Percentiles rank a stretch among this genome's conserved stretches.
These are phyloP conservation scores for Sabuloglossum arenarium DNA, from an alignment of 495 filamentous ascomycete genomes.

Conservation along the genomic window DNA sequence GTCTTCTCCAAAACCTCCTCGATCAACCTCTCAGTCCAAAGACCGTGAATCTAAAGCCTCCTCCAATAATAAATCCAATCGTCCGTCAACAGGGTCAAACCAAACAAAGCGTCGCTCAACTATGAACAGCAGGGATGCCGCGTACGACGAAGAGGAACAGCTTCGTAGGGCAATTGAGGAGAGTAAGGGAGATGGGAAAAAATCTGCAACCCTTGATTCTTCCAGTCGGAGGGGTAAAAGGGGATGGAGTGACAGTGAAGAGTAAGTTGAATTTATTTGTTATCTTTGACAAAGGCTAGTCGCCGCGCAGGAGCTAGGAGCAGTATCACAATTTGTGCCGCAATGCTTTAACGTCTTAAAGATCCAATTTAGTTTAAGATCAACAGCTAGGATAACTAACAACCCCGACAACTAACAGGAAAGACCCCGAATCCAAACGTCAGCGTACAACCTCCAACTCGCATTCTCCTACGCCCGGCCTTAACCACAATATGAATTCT, in stretches of 20 bases:
- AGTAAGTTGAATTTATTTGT: constrained; percentile 34
- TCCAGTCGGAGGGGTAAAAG: constrained; percentile 49
- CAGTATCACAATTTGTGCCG: background rate
- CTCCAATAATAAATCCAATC: constrained; percentile 18
- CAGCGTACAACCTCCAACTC: constrained; percentile 56
- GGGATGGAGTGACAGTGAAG: constrained; percentile 78
- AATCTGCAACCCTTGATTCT: constrained; percentile 23
- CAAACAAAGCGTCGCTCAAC: constrained; percentile 70
- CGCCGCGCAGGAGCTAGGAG: background rate
- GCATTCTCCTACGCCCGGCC: constrained; percentile 27
- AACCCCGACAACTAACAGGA: constrained; percentile 8
- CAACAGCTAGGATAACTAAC: background rate
- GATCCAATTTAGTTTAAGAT: background rate
- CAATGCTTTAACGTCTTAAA: background rate
- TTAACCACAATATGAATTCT: constrained; percentile 37
- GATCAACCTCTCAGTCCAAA: constrained; percentile 36
- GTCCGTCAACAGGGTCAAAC: constrained; percentile 8
- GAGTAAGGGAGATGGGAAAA: constrained; percentile 50
- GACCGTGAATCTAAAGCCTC: constrained; percentile 27
- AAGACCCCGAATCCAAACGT: constrained; percentile 35
- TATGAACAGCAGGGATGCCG: constrained; percentile 92
- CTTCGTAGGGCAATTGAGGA: constrained; percentile 81
- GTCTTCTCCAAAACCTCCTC: constrained; percentile 23
- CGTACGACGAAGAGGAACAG: constrained; percentile 87
- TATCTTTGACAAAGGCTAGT: background rate